Base-by-base conservation (phyloP, 257 asterid genomes). In the Solanum peruvianum region DNA sequence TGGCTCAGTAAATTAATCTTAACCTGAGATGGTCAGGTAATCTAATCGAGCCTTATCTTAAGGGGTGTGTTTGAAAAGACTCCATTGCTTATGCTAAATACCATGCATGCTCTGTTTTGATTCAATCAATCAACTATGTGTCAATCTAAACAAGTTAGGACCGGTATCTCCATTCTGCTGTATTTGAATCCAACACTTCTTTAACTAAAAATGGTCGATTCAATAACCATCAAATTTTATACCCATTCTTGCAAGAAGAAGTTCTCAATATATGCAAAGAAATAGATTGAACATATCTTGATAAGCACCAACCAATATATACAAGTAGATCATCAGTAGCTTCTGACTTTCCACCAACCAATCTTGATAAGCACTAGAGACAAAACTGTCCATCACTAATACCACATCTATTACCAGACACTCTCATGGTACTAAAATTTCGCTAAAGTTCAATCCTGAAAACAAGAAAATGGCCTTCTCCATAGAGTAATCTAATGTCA, bases 11-110 rank as follows among this genome's bases (percentile, higher is more conserved):
- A 21, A 58, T 58, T 58, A 58, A 58, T 58, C 66, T 58, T 58
- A 58, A 58, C 66, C 66, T 20, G 0, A 0, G 66, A 58, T 0
- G 66, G 66, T 0, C 66, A 58, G 27, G 66, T 58, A 58, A 58
- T 58, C 27, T 58, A 58, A 58, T 58, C 12, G 66, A 58, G 27
- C 66, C 66, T 21, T 0, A 58, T 0, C 66, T 58, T 27, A 58
- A 58, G 66, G 66, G 66, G 5, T 0, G 0, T 13, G 9, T 58
- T 58, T 58, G 27, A 20, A 58, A 58, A 58, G 9, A 58, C 0
- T 58, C 27, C 66, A 58, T 58, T 58, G 66, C 66, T 58, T 20
- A 58, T 58, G 66, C 66, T 0, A 58, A 58, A 58, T 20, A 58
- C 27, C 0, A 58, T 58, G 25, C 2, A 58, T 58, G 66, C 66